Conservation (phyloP, 352 stramenopile genomes). For the Globisporangium nagaii region DNA sequence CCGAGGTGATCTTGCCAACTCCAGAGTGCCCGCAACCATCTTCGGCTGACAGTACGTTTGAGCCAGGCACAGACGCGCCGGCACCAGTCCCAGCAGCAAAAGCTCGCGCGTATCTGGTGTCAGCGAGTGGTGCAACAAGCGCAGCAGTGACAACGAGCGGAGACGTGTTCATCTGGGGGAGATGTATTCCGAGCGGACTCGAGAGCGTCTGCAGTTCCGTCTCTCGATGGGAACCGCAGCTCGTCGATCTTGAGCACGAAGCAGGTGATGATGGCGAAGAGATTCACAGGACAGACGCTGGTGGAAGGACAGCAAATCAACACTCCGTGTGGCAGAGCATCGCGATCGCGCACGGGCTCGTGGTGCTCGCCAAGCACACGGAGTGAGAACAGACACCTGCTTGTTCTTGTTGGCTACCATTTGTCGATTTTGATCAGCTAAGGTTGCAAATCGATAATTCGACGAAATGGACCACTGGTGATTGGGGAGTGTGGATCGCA, state of each 20-base stretch:
- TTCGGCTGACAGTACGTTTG: too few species aligned
- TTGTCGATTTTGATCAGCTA: too few species aligned
- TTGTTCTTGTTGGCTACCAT: too few species aligned
- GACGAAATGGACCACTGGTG: too few species aligned
- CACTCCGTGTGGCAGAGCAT: conserved; percentile 31
- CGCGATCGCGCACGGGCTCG: conserved; percentile 37
- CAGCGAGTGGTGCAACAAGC: conserved; percentile 19
- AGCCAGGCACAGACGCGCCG: neutral
- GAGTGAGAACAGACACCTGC: neutral
- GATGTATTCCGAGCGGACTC: conserved; percentile 22
- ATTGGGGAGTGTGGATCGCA: too few species aligned
- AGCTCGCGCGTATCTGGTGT: conserved; percentile 24
- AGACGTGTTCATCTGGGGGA: conserved; percentile 33
- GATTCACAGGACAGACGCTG: neutral
- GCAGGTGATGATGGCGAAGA: neutral
- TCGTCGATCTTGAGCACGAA: conserved; percentile 12
- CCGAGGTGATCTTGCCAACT: neutral
- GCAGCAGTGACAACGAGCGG: conserved; percentile 16
- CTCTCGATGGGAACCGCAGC: conserved; percentile 18
- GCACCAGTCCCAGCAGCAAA: neutral
- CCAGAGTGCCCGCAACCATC: too few species aligned
- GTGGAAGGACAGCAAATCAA: neutral
- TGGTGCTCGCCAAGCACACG: conserved; percentile 28
- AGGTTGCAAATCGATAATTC: too few species aligned
- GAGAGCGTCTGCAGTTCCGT: conserved; percentile 29